Conservation (phyloP, 768 basidiomycete genomes). For the Calocybe gangraenosa region DNA sequence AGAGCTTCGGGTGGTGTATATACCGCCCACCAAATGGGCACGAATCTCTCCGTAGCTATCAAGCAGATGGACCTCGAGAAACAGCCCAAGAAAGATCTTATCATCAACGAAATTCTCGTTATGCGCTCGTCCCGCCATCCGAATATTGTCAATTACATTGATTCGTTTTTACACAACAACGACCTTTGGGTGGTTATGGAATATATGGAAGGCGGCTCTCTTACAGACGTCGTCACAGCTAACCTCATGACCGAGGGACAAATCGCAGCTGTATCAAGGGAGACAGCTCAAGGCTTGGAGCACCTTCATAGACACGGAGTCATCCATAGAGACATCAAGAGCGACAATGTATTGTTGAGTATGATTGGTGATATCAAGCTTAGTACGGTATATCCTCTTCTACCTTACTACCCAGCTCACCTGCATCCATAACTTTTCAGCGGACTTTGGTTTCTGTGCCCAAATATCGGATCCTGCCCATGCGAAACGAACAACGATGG, state of each 20-base stretch:
- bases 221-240: conserved; percentile 94
- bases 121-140: conserved; percentile 96
- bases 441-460: conserved; percentile 98
- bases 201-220: conserved; percentile 95
- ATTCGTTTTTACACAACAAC: conserved; percentile 96
- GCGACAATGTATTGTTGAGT: conserved; percentile 92
- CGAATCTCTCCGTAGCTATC: conserved; percentile 92
- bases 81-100: conserved; percentile 98
- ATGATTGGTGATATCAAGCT: conserved; percentile 96
- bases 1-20: conserved; percentile 98
- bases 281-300: conserved; percentile 89
- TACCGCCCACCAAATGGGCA: conserved; percentile 96
- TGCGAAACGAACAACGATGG: conserved; percentile 96
- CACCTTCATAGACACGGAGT: conserved; percentile 96
- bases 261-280: conserved; percentile 93
- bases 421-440: conserved; percentile 33
- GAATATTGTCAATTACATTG: conserved; percentile 99
- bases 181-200: conserved; percentile 99
- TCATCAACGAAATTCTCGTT: conserved; percentile 99
- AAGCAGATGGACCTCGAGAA: conserved; percentile 99
- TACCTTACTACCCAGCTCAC: neutral
- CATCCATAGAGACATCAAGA: conserved; percentile 99
- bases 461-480: conserved; percentile 89
- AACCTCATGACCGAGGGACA: conserved; percentile 98
- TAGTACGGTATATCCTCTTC: conserved; percentile 56